Conservation (phyloP, 768 basidiomycete genomes). For the Leccinum subgranulosum region DNA sequence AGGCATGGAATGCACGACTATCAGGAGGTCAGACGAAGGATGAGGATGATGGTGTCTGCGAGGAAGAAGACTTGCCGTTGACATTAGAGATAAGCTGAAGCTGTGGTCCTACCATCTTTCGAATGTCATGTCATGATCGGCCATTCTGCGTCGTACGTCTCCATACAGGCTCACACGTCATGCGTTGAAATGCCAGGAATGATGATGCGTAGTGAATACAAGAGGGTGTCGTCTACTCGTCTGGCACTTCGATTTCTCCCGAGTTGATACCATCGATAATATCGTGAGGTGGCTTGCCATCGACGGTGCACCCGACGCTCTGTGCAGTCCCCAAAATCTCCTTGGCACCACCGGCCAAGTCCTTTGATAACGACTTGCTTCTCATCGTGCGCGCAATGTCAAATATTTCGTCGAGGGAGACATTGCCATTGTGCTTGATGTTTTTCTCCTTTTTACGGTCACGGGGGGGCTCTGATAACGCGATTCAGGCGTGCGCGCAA, state of each 20-base stretch:
- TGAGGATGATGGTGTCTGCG: conserved; percentile 7
- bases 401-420: conserved; percentile 89
- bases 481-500: background rate
- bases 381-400: conserved; percentile 97
- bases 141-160: background rate
- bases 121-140: background rate
- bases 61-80: conserved; percentile 16
- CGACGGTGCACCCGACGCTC: conserved; percentile 94
- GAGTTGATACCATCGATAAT: conserved; percentile 84
- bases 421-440: conserved; percentile 97
- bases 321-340: conserved; percentile 99
- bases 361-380: conserved; percentile 90
- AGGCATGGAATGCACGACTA: conserved; percentile 32
- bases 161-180: background rate
- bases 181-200: conserved; percentile 8
- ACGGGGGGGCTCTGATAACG: conserved; percentile 85
- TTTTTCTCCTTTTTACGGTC: conserved; percentile 99
- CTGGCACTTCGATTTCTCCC: conserved; percentile 83
- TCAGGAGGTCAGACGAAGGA: conserved; percentile 7
- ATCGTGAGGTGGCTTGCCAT: conserved; percentile 91
- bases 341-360: conserved; percentile 84
- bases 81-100: conserved; percentile 10
- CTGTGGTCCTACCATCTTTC: background rate
- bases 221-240: conserved; percentile 55
- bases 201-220: conserved; percentile 19